Evolutionary conservation across 176 grass and related monocot genomes (phyloP).

Genomic region (Ensete ventricosum): DNA sequence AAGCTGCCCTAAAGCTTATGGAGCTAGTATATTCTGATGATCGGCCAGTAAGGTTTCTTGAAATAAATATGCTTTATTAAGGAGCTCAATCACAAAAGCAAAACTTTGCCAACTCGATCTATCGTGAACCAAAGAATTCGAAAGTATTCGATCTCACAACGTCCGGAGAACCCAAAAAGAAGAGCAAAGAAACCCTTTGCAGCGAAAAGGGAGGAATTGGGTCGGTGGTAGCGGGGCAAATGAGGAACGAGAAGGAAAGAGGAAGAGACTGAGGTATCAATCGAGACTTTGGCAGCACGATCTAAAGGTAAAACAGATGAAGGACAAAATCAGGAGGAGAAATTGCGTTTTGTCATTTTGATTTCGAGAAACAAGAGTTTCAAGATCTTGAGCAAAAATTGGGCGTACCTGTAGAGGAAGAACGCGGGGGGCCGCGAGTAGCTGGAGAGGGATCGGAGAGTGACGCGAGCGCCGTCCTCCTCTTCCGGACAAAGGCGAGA

Average conservation of each 20-base stretch:
- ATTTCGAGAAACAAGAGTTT: background rate
- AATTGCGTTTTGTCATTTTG: background rate
- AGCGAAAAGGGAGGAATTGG: background rate
- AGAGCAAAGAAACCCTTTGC: background rate
- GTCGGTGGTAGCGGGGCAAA: background rate
- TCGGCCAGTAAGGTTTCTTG: background rate
- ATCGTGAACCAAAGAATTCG: background rate
- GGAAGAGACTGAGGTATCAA: background rate
- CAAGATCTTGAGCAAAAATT: background rate
- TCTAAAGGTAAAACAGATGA: background rate
- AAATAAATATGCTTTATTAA: background rate
- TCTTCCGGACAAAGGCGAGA: background rate
- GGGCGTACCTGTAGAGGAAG: background rate
- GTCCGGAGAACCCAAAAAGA: background rate
- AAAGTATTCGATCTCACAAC: background rate
- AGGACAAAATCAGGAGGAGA: background rate
- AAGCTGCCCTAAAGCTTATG: background rate
- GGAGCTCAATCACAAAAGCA: background rate
- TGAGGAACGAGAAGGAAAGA: background rate
- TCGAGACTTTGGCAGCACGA: background rate
- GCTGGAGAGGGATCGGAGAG: background rate
- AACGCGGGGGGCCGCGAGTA: background rate
- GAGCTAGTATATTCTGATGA: background rate
- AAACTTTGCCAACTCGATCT: background rate
- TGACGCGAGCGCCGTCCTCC: background rate